Base-by-base conservation (phyloP, 192 early-diverging fungal species). In the Rhizoclosmatium sp. region DNA sequence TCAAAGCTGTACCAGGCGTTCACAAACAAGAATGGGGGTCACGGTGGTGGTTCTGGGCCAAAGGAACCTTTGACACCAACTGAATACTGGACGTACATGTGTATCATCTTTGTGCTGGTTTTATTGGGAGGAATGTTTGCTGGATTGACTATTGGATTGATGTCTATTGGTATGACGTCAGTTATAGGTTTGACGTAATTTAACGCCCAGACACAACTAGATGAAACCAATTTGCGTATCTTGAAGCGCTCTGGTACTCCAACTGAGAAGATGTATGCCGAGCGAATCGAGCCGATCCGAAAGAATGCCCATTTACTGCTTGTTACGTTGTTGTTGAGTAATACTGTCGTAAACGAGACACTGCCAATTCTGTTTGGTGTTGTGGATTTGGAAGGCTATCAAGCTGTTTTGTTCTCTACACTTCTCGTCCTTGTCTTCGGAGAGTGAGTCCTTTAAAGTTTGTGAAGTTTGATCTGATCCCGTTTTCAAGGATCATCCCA, bases 311-410 rank as follows among this genome's bases (percentile, higher is more conserved):
- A 98, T 76, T 95, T 96, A 95, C 91, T 99, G 9, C 84, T 99
- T 41, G 95, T 97, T 1, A 97, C 97, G 10, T 82, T 99, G 46
- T 82, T 99, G 14, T 80, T 99, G 56, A 93, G 92, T 12, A 99
- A 99, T 85, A 96, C 96, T 1, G 86, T 99, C 47, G 90, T 98
- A 51, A 99, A 99, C 85, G 98, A 99, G 81, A 93, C 94, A 1
- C 69, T 85, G 61, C 84, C 84, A 1, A 80, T 85, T 65, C 78
- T 85, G 56, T 83, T 89, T 45, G 69, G 85, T 45, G 40, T 68
- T 45, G 61, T 87, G n/a, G 72, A 82, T 59, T 74, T 87, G 4
- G 86, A 85, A 60, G 96, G 95, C 1, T 85, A 92, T 65, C 88
- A 89, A 23, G 98, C 97, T 40, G 92, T 99, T 23, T 78, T 98